Evolutionary conservation across 345 rosid genomes (phyloP).

Genomic region (Populus davidiana): DNA sequence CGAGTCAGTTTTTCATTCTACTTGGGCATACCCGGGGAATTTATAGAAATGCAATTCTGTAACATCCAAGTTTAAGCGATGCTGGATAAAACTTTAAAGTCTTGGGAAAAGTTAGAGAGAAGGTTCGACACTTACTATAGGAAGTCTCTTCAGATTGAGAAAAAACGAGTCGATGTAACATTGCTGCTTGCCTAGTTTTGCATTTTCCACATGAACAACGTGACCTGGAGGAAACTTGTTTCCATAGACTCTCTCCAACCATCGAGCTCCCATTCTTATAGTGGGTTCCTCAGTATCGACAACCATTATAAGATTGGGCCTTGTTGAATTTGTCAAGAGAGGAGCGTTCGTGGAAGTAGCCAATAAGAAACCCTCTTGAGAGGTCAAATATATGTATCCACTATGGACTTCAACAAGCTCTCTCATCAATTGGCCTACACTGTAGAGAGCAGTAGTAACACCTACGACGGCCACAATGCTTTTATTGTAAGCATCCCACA

Average conservation of each 20-base stretch:
- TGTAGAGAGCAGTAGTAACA: conserved; percentile 87
- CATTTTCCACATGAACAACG: conserved; percentile 73
- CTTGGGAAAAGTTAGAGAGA: background rate
- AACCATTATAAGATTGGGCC: conserved; percentile 77
- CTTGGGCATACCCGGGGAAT: background rate
- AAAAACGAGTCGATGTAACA: conserved; percentile 89
- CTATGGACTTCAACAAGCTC: conserved; percentile 96
- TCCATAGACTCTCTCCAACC: conserved; percentile 69
- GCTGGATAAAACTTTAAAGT: background rate
- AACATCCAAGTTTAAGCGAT: background rate
- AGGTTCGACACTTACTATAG: conserved; percentile 60
- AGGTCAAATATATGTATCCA: conserved; percentile 88
- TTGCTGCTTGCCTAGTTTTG: conserved; percentile 58
- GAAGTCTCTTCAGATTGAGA: conserved; percentile 86
- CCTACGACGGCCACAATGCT: conserved; percentile 95
- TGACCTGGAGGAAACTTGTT: conserved; percentile 59
- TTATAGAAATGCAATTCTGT: background rate
- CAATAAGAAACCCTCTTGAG: conserved; percentile 86
- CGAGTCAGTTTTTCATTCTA: background rate
- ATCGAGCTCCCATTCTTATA: conserved; percentile 77
- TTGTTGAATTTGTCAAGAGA: conserved; percentile 59
- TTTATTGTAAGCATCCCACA: conserved; percentile 65
- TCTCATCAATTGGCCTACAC: conserved; percentile 93
- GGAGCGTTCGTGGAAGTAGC: conserved; percentile 96
- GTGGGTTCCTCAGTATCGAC: conserved; percentile 65